A percentile compares a stretch with the other conserved stretches of the same genome.
phyloP scores from a whole-genome alignment of 176 grass and related monocot genomes.

The Zea luxurians region DNA sequence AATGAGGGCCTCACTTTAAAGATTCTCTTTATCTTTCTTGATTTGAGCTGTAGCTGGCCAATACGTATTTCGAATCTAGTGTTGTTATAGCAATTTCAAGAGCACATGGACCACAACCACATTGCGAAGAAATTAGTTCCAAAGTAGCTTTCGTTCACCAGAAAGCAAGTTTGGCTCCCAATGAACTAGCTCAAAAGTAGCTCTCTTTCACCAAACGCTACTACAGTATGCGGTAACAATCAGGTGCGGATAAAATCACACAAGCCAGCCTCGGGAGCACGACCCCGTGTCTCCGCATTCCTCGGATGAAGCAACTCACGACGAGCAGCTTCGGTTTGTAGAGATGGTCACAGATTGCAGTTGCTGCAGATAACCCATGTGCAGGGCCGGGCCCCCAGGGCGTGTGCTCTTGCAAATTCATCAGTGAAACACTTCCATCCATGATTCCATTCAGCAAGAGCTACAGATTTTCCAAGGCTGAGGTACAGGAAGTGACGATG shows the following conservation, averaged over 20 bases:
- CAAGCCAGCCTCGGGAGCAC: not conserved
- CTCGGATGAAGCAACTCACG: slow-evolving; percentile 18
- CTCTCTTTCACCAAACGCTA: slow-evolving; percentile 31
- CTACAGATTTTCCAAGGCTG: slow-evolving; percentile 48
- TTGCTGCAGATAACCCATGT: too few relatives aligned
- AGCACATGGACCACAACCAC: not conserved
- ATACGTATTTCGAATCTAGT: too few relatives aligned
- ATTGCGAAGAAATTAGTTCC: not conserved
- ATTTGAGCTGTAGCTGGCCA: too few relatives aligned
- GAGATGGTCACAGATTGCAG: slow-evolving; percentile 6
- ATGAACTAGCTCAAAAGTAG: slow-evolving; percentile 28
- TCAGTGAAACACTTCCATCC: slow-evolving; percentile 23
- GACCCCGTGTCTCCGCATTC: not conserved
- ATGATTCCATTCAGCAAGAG: slow-evolving; percentile 22
- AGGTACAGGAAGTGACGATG: slow-evolving; percentile 57
- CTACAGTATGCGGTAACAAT: slow-evolving; percentile 7
- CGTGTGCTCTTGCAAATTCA: not conserved
- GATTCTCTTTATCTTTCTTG: too few relatives aligned
- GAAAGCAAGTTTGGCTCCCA: not conserved
- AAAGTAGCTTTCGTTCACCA: slow-evolving; percentile 5
- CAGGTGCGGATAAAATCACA: slow-evolving; percentile 23
- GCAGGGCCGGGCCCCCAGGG: too few relatives aligned
- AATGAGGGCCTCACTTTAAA: too few relatives aligned
- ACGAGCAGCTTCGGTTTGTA: slow-evolving; percentile 7
- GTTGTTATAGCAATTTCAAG: not conserved